Evolutionary conservation across 345 rosid species (phyloP).

Genomic region (Acer yangbiense): DNA sequence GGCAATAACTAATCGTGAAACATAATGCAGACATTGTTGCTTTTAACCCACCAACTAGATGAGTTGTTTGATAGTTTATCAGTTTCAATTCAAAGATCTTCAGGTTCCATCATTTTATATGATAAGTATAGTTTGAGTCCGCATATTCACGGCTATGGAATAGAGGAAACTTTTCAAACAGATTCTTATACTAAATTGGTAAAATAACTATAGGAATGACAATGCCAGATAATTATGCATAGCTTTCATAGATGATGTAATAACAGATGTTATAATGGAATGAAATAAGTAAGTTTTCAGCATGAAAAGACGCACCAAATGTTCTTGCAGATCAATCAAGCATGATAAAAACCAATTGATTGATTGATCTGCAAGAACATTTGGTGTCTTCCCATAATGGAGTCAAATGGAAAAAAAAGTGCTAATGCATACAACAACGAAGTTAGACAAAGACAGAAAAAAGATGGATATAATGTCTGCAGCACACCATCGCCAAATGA

Average conservation of each 20-base stretch:
- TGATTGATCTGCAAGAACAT: too few species aligned
- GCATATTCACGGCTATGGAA: not conserved
- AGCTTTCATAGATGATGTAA: not conserved
- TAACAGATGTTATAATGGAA: not conserved
- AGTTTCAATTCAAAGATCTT: not conserved
- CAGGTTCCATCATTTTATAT: not conserved
- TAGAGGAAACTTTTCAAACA: not conserved
- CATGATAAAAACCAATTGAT: not conserved
- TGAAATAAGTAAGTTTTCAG: not conserved
- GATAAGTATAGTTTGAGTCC: not conserved
- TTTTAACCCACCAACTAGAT: not conserved
- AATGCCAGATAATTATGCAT: not conserved
- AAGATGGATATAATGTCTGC: not conserved
- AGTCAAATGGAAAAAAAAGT: not conserved
- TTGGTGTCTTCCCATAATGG: not conserved
- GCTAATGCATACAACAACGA: not conserved
- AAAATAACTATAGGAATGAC: not conserved
- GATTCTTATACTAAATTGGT: conserved; percentile 1
- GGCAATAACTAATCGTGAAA: conserved; percentile 9
- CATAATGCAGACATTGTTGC: not conserved
- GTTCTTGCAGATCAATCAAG: conserved; percentile 11
- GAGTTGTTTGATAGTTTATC: not conserved
- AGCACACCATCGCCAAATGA: not conserved
- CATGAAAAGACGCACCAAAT: not conserved
- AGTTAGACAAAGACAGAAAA: not conserved